Percentiles rank a stretch among this genome's conserved stretches.
These are phyloP conservation scores for Tetrastigma voinierianum DNA, from an alignment of 164 flowering plant genomes.

Conservation along the genomic window DNA sequence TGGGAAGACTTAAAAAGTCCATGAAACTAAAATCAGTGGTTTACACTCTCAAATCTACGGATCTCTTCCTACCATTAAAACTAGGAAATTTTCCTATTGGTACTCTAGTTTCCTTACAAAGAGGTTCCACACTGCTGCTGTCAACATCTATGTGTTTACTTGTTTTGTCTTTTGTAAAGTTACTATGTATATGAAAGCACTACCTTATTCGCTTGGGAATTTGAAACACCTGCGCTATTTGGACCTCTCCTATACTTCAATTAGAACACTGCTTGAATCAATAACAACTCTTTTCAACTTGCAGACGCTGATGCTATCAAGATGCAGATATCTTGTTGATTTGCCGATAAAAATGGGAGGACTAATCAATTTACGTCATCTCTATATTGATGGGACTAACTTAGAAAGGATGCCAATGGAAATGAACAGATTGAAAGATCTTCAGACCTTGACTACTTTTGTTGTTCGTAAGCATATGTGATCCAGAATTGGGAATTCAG, in stretches of 20 bases:
- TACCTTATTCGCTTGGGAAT: constrained; percentile 16
- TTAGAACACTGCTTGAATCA: constrained; percentile 1
- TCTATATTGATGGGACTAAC: constrained; percentile 1
- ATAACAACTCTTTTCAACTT: neutral
- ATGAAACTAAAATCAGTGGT: constrained; percentile 11
- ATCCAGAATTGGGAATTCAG: neutral
- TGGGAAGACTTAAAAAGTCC: neutral
- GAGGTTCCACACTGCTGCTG: constrained; percentile 12
- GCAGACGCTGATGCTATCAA: neutral
- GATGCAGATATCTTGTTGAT: neutral
- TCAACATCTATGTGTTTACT: constrained; percentile 13
- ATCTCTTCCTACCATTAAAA: constrained; percentile 31
- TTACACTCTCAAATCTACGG: constrained; percentile 12
- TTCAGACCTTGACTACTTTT: constrained; percentile 5
- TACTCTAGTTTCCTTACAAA: neutral
- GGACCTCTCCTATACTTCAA: constrained; percentile 21
- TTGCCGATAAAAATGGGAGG: constrained; percentile 21
- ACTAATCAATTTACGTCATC: constrained; percentile 21
- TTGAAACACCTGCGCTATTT: constrained; percentile 30
- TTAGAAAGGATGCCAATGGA: constrained; percentile 12
- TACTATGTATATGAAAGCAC: neutral
- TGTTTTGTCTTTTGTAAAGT: constrained; percentile 22
- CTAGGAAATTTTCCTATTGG: too few species aligned
- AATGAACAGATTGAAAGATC: constrained; percentile 14
- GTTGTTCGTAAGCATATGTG: neutral